Base-by-base conservation (phyloP, 129 eudicot genomes). In the Lactuca sativa region DNA sequence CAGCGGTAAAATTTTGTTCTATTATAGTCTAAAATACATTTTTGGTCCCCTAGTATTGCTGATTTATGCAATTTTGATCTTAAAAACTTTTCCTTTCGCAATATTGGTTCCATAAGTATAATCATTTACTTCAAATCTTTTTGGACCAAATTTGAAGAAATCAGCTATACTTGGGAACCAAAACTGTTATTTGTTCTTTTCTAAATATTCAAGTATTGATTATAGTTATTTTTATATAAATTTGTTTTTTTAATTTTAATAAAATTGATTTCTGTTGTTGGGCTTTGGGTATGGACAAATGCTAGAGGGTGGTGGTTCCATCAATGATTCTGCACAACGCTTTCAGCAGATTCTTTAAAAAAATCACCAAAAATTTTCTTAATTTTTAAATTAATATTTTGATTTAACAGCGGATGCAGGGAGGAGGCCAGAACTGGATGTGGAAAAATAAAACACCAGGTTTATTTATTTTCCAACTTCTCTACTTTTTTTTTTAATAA, bases 381-480 rank as follows among this genome's bases (percentile, higher is more conserved):
- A n/a, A n/a, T n/a, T n/a, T n/a, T n/a, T n/a, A n/a, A n/a, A n/a
- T n/a, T n/a, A n/a, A n/a, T n/a, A n/a, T n/a, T n/a, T n/a, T n/a
- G n/a, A n/a, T n/a, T n/a, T n/a, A n/a, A 41, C 82, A 84, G 87
- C 85, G 85, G 18, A 62, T 67, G 56, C 91, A 72, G 69, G 78
- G 80, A 47, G n/a, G n/a, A n/a, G 67, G 87, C 43, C 97, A 85
- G 73, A 93, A 90, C 14, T 89, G 96, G 96, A 87, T 82, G 88
- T 82, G 97, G 95, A 90, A 90, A 74, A 90, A 83, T 77, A 90
- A 87, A 74, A 80, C 96, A 55, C 60, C 90, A 88, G 97, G 97
- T 90, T 75, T 5, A 5, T 5, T 59, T 16, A 5, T 58, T 38
- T 53, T 67, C 9, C 61, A 12, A 41, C 21, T 14, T 15, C 17